Conservation (phyloP, 306 rosid species). For the Morella rubra region DNA sequence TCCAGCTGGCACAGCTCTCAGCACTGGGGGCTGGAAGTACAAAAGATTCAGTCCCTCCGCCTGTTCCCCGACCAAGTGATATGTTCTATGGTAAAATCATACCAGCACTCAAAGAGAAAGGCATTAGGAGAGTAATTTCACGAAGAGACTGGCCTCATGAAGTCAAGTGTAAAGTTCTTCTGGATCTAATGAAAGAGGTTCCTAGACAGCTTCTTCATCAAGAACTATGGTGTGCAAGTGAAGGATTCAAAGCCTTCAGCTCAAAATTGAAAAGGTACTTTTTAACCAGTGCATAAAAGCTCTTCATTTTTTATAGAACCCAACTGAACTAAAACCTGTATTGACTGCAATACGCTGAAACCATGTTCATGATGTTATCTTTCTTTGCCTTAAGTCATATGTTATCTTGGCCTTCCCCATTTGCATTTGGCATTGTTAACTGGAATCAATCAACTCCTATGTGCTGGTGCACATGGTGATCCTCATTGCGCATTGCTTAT, state of each 20-base stretch:
- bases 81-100: conserved; percentile 98
- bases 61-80: conserved; percentile 96
- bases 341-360: neutral
- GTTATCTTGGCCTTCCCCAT: neutral
- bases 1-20: conserved; percentile 69
- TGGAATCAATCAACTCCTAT: neutral
- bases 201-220: conserved; percentile 90
- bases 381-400: conserved; percentile 1
- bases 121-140: conserved; percentile 95
- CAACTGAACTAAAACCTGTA: neutral
- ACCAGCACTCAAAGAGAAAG: conserved; percentile 98
- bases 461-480: neutral
- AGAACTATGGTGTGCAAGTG: conserved; percentile 97
- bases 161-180: conserved; percentile 87
- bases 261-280: conserved; percentile 79
- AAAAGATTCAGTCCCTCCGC: conserved; percentile 73
- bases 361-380: neutral
- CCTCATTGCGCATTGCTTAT: neutral
- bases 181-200: conserved; percentile 93
- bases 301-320: neutral
- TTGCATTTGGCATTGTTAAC: neutral
- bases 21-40: conserved; percentile 57
- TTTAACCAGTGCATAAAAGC: neutral
- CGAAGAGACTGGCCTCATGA: conserved; percentile 99
- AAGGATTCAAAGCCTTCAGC: conserved; percentile 92